Evolutionary conservation across 164 flowering plant genomes (phyloP), one percentile per base, ranked within the genome.

Genomic region (Vitis vinifera): DNA sequence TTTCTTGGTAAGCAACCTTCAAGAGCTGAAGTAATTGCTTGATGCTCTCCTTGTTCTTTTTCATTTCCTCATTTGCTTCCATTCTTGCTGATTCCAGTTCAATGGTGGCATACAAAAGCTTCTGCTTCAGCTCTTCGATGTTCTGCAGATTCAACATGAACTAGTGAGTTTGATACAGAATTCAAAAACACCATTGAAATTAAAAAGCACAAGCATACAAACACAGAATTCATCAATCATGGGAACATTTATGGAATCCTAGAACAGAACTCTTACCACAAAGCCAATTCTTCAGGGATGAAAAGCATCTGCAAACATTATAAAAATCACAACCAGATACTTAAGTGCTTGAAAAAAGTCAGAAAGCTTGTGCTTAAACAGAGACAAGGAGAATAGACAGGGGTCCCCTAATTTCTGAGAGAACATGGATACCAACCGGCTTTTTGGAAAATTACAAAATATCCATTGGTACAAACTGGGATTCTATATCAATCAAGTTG

Each of bases 11-110:
- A 2, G 85, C 88, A 9, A 72, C n/a, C 52, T 77, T 75, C 3
- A 92, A 71, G 51, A 86, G 87, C 11, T 77, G 69, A 48, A 84
- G 56, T 15, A 88, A 53, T 10, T 81, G 79, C 61, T 78, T 75
- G 15, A 78, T 57, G 23, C 75, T 70, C 66, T 84, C 90, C 17
- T 81, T 82, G 66, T 75, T 84, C 75, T 79, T 88, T 67, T 68
- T 75, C 71, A 71, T 65, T 67, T 84, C 87, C 16, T 86, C 87
- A 29, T 48, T 73, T 51, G 90, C 86, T 65, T 84, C 83, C 19
- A 68, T 69, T 76, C 80, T 90, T 9, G 77, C 52, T 11, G 87
- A 12, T 61, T 90, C 94, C 23, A 91, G 74, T 66, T 86, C 90
- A 48, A 79, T 2, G 0, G 72, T 73, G 2, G 88, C 69, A 77